Evolutionary conservation across 78 protist species (phyloP).

Genomic region (Protostelium mycophagum): DNA sequence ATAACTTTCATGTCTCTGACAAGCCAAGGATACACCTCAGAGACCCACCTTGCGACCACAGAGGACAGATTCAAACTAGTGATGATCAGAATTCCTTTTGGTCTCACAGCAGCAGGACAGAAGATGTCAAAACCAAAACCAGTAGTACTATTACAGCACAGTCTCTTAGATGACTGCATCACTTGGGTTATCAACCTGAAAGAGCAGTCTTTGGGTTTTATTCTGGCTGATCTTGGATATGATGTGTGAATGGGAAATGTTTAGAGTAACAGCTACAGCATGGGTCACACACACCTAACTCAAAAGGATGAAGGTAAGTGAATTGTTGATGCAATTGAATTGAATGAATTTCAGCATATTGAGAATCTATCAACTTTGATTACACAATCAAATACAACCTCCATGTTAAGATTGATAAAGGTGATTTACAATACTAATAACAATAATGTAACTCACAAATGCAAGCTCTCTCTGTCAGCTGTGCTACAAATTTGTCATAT

Average conservation of each 20-base stretch:
- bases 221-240: conserved; percentile 61
- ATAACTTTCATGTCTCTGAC: neutral
- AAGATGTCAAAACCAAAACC: neutral
- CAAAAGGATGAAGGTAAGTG: neutral
- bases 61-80: neutral
- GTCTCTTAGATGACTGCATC: neutral
- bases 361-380: conserved; percentile 49
- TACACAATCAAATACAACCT: conserved; percentile 53
- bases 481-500: conserved; percentile 7
- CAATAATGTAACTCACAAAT: neutral
- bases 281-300: neutral
- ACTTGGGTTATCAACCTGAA: neutral
- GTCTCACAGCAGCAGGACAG: neutral
- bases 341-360: conserved; percentile 11
- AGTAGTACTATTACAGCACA: neutral
- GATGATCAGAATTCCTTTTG: neutral
- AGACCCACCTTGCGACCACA: neutral
- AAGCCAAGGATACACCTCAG: neutral
- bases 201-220: conserved; percentile 18
- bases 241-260: conserved; percentile 79
- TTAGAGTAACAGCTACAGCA: conserved; percentile 59
- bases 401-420: conserved; percentile 40
- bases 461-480: neutral
- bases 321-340: neutral
- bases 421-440: too few species aligned